Percentiles rank a stretch among this genome's conserved stretches.
Conservation (phyloP, 768 basidiomycete genomes). For the Chlorophyllum brunneum region DNA sequence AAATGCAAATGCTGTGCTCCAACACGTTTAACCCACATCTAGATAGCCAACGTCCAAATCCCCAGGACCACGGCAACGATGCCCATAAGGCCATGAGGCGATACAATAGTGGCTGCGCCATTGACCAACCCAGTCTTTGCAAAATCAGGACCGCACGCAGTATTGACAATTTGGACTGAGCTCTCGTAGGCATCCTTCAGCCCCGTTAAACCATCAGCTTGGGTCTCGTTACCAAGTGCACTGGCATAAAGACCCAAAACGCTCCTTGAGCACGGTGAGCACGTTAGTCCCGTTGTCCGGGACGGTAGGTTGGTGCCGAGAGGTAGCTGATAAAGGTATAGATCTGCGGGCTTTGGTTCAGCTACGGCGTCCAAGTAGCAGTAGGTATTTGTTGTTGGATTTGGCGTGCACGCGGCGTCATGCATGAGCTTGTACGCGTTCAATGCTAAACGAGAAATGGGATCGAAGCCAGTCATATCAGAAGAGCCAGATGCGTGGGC, state of each 20-base stretch:
- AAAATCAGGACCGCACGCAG: conserved; percentile 50
- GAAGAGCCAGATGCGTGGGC: neutral
- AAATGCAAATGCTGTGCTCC: too few species aligned
- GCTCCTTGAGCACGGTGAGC: conserved; percentile 60
- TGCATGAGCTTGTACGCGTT: conserved; percentile 62
- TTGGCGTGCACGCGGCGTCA: conserved; percentile 52
- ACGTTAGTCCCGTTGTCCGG: conserved; percentile 41
- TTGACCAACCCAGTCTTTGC: conserved; percentile 25
- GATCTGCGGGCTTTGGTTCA: conserved; percentile 54
- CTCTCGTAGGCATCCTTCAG: conserved; percentile 45
- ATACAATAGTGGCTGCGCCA: conserved; percentile 3
- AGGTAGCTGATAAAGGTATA: conserved; percentile 71
- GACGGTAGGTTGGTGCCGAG: conserved; percentile 53
- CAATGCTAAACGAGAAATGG: conserved; percentile 39
- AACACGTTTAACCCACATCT: neutral
- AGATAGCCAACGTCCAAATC: conserved; percentile 3
- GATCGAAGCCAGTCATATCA: neutral
- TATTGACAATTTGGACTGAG: conserved; percentile 43
- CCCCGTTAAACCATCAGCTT: conserved; percentile 24
- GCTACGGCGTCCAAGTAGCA: conserved; percentile 69
- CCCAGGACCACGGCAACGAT: neutral
- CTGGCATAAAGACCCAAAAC: conserved; percentile 52
- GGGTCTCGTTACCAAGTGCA: conserved; percentile 32
- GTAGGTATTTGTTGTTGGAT: conserved; percentile 59
- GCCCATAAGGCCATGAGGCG: neutral